Base-by-base conservation (phyloP, 148 eudicot species). In the Fagopyrum esculentum region DNA sequence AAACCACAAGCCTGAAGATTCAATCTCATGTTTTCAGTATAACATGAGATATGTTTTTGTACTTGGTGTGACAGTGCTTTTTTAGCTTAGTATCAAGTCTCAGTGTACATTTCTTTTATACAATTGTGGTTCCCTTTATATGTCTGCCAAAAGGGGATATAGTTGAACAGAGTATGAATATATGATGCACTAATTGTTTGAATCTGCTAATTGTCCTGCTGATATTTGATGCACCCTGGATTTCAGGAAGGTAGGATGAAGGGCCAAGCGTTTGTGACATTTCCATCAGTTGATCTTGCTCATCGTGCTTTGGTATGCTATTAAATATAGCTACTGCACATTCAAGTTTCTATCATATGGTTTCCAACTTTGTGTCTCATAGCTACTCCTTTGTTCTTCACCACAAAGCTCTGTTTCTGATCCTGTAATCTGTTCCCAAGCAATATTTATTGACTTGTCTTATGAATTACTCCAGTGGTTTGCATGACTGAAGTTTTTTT, bases 231-330 rank as follows among this genome's bases (percentile, higher is more conserved):
- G 43, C 40, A 35, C 19, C 71, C 17, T 78, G 54, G 48, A 50
- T 83, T 87, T 66, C 79, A 93, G 98, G 98, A 91, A 76, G 97
- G 98, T 75, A 89, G 98, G 84, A 94, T 94, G 98, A 86, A 96
- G 77, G 98, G 98, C 50, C 97, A 94, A 87, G 96, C 97, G 29
- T 94, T 94, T 84, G 84, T 91, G 72, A 94, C 98, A 9, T 94
- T 94, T 85, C 96, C 98, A 45, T 88, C 98, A 0, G 80, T 84
- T 71, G 98, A 90, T 78, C 79, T 91, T 78, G 96, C 98, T 46
- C 93, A 87, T 71, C 87, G 76, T 77, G 97, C 97, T 59, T 73
- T 91, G 93, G 98, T 93, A 86, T 77, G 82, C 8, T 29, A 44
- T 61, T 5, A 48, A 72, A 6, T 43, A 59, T 35, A 43, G 29